Conservation (phyloP, 768 basidiomycete genomes). For the Mycena maculata region DNA sequence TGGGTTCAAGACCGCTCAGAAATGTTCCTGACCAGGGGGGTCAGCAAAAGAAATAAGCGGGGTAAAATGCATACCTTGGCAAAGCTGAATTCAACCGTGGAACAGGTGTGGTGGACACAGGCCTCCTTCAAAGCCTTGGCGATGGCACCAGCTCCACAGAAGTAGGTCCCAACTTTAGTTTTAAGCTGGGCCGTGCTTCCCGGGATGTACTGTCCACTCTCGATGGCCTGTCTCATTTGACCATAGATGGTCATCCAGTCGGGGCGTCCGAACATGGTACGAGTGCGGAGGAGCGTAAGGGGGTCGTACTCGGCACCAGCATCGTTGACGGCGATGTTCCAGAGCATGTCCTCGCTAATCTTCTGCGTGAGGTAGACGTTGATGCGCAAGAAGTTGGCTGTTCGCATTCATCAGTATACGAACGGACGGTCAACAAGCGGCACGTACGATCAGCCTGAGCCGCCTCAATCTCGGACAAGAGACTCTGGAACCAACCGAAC, state of each 20-base stretch:
- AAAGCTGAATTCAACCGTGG: constrained; percentile 79
- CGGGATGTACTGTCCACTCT: constrained; percentile 83
- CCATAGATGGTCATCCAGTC: constrained; percentile 88
- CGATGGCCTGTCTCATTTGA: constrained; percentile 81
- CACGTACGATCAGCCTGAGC: constrained; percentile 89
- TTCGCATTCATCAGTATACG: constrained; percentile 29
- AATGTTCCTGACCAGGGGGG: constrained; percentile 41
- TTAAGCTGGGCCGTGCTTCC: constrained; percentile 82
- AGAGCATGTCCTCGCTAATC: constrained; percentile 87
- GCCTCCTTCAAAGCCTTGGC: constrained; percentile 84
- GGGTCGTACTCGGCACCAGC: constrained; percentile 89
- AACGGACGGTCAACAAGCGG: not conserved
- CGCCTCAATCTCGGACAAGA: constrained; percentile 89
- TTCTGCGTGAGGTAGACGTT: constrained; percentile 92
- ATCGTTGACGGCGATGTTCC: constrained; percentile 92
- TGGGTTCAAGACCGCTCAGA: constrained; percentile 32
- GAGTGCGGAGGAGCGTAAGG: constrained; percentile 86
- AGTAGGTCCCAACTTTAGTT: constrained; percentile 91
- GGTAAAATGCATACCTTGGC: constrained; percentile 66
- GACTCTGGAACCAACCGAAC: constrained; percentile 96
- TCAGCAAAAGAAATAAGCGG: constrained; percentile 1
- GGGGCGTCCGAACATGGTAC: constrained; percentile 93
- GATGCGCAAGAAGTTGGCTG: constrained; percentile 93
- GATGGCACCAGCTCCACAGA: constrained; percentile 84
- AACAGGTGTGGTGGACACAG: constrained; percentile 62